Evolutionary conservation across 345 rosid genomes (phyloP), one percentile per base, ranked within the genome.

Genomic region (Hevea brasiliensis): DNA sequence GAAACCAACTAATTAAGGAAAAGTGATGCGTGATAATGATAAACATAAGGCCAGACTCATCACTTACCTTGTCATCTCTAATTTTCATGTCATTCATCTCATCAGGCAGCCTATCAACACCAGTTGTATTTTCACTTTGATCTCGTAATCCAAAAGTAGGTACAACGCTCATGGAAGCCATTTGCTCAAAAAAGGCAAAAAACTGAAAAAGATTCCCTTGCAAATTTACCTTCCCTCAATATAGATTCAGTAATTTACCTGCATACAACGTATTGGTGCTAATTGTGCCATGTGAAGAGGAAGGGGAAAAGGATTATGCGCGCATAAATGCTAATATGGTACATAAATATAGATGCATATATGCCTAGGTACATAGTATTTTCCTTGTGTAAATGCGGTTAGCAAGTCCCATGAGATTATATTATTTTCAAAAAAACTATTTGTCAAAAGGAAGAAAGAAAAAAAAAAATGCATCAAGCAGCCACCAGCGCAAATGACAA

Each of bases 1-100:
- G 1, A 26, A 50, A 60, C 42, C 23, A 50, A 70, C 23, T 32
- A 74, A 37, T 23, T 6, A 32, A 53, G 13, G 21, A 32, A 32
- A 4, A 2, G 37, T 32, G 37, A 32, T 32, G 37, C 3, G 37
- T 32, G 37, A 32, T 32, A 32, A 32, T 32, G 37, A 32, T 32
- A 1, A 32, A 32, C 37, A 32, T 1, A 32, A 4, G 37, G 4
- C 37, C 37, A 32, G 37, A 32, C 37, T 32, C 37, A 32, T 32
- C 37, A 32, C 18, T 51, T 76, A 92, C 97, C 89, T 88, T 90
- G 70, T 92, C 97, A 71, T 92, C 97, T 77, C 88, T 86, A 65
- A 94, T 94, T 73, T 88, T 94, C 98, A 94, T 92, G 78, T 85
- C 90, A 60, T 90, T 94, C 87, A 92, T 88, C 83, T 90, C 96